phyloP scores from a whole-genome alignment of 2,329 filamentous ascomycete species.

The Albophoma yamanashiensis region DNA sequence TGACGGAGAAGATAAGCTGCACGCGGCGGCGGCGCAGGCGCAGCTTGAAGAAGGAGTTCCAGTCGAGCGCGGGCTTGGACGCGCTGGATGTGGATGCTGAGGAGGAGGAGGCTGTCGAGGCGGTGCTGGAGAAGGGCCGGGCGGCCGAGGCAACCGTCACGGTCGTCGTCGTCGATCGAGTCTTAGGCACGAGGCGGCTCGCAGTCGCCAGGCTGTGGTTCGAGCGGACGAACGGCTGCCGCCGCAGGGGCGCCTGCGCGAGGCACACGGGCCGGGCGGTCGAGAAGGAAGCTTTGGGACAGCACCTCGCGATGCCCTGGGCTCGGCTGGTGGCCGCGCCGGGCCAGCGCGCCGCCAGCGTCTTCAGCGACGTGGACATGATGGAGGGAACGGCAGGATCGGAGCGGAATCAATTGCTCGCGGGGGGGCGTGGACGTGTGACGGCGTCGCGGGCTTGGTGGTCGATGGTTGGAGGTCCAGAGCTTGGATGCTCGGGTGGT shows the following conservation, averaged over 20 bases:
- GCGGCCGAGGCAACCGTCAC: conserved; percentile 1
- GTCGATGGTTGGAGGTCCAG: not conserved
- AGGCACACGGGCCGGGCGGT: conserved; percentile 12
- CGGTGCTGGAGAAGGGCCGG: conserved; percentile 8
- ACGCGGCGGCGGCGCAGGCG: conserved; percentile 76
- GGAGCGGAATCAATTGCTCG: not conserved
- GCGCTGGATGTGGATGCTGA: not conserved
- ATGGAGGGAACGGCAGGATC: not conserved
- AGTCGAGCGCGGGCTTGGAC: conserved; percentile 43
- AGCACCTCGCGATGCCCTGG: conserved; percentile 13
- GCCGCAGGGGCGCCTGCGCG: conserved; percentile 6
- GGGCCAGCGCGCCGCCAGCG: conserved; percentile 20
- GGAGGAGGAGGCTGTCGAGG: not conserved
- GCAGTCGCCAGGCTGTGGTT: not conserved
- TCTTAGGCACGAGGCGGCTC: not conserved
- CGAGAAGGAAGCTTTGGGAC: conserved; percentile 18
- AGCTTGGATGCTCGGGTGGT: not conserved
- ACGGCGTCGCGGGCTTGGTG: not conserved
- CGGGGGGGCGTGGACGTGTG: not conserved
- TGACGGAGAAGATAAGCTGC: conserved; percentile 67
- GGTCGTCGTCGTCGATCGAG: not conserved
- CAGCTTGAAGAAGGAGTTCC: conserved; percentile 88
- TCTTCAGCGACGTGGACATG: conserved; percentile 13
- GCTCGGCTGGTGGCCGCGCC: conserved; percentile 8
- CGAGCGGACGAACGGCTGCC: not conserved